Conservation (phyloP, 495 filamentous ascomycete genomes). For the Tuber melanosporum region DNA sequence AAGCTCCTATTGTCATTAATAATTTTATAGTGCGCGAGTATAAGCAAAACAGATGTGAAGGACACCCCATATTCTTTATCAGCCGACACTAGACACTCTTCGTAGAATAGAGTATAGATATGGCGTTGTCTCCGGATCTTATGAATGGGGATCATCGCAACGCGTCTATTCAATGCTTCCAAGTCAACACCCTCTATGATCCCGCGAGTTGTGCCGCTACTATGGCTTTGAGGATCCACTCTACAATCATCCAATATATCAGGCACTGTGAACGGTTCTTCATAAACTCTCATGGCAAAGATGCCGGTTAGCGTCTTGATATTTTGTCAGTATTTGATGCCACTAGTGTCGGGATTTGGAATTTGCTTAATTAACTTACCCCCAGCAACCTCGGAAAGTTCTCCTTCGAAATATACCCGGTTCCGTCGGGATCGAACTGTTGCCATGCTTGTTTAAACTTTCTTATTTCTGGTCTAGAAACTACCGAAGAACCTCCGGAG, state of each 20-base stretch:
- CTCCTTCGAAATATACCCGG: slow-evolving; percentile 86
- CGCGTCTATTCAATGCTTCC: slow-evolving; percentile 61
- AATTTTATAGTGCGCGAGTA: slow-evolving; percentile 96
- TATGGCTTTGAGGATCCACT: slow-evolving; percentile 49
- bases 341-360: background rate
- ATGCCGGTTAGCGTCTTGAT: slow-evolving; percentile 76
- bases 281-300: slow-evolving; percentile 97
- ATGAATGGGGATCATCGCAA: slow-evolving; percentile 67
- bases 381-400: slow-evolving; percentile 83
- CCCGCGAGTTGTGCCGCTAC: slow-evolving; percentile 43
- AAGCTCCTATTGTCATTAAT: slow-evolving; percentile 96
- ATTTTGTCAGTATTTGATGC: slow-evolving; percentile 8
- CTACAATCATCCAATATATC: slow-evolving; percentile 76
- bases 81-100: slow-evolving; percentile 90
- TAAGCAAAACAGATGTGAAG: slow-evolving; percentile 93
- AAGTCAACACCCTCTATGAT: slow-evolving; percentile 71
- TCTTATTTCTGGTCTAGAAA: slow-evolving; percentile 85
- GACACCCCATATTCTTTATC: slow-evolving; percentile 80
- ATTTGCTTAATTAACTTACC: slow-evolving; percentile 45
- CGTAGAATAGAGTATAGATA: slow-evolving; percentile 85
- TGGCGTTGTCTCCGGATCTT: slow-evolving; percentile 65
- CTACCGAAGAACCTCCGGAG: slow-evolving; percentile 73
- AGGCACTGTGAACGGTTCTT: slow-evolving; percentile 75
- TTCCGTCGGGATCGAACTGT: slow-evolving; percentile 82
- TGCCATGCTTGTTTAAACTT: slow-evolving; percentile 99